Percentiles rank a stretch among this genome's conserved stretches.
These are phyloP conservation scores for Podaxis pistillaris DNA, from an alignment of 768 basidiomycete genomes.

Conservation along the genomic window DNA sequence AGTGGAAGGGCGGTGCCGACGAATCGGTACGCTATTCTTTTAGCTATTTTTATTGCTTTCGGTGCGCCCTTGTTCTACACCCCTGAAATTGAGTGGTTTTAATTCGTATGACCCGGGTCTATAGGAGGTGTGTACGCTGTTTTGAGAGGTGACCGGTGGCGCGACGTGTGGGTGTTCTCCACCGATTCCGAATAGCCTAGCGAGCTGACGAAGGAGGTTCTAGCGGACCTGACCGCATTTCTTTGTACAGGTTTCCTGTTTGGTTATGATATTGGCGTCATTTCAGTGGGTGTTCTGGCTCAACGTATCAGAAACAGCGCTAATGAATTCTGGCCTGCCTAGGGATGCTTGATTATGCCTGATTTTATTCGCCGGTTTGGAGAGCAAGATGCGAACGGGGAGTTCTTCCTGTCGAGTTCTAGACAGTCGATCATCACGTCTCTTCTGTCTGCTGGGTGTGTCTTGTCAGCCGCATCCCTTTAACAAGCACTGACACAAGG, in stretches of 20 bases:
- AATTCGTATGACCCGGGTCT: neutral
- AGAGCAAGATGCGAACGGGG: constrained; percentile 43
- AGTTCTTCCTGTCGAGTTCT: constrained; percentile 51
- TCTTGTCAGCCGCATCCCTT: neutral
- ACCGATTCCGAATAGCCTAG: neutral
- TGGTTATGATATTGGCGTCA: constrained; percentile 77
- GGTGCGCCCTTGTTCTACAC: constrained; percentile 37
- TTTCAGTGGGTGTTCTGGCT: constrained; percentile 46
- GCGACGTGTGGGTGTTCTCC: constrained; percentile 9
- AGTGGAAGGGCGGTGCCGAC: constrained; percentile 39
- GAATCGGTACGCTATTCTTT: constrained; percentile 60
- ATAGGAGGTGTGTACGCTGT: constrained; percentile 25
- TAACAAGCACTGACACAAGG: neutral
- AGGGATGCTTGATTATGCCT: constrained; percentile 80
- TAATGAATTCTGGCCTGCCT: neutral
- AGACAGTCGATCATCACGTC: constrained; percentile 80
- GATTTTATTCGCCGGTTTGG: constrained; percentile 76
- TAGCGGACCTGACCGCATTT: neutral
- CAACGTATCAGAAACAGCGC: neutral
- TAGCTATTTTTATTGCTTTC: constrained; percentile 73
- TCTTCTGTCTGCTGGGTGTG: constrained; percentile 70
- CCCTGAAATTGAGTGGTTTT: neutral
- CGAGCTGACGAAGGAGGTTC: neutral
- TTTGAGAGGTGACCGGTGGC: neutral
- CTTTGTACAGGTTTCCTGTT: constrained; percentile 56